phyloP scores from a whole-genome alignment of 2,329 filamentous ascomycete species.

The Fusarium sp. region DNA sequence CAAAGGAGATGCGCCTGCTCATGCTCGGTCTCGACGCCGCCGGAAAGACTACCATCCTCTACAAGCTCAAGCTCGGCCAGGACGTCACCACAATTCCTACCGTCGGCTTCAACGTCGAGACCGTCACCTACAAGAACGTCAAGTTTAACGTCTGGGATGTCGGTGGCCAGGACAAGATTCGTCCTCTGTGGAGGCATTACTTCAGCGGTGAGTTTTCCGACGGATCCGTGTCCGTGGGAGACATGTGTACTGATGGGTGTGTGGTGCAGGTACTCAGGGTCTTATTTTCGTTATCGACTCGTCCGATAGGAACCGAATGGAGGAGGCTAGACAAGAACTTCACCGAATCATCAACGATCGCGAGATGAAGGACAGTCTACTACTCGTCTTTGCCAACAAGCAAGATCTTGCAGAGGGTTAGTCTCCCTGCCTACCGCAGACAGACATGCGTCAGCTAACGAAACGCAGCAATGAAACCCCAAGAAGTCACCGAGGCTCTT shows the following conservation, averaged over 20 bases:
- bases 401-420: constrained; percentile 89
- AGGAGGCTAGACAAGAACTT: constrained; percentile 92
- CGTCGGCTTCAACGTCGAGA: constrained; percentile 99
- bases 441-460: background rate
- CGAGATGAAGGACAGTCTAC: constrained; percentile 95
- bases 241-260: constrained; percentile 5
- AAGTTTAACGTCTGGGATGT: constrained; percentile 99
- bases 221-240: background rate
- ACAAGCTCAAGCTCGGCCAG: constrained; percentile 98
- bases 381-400: constrained; percentile 99
- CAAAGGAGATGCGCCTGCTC: constrained; percentile 97
- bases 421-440: background rate
- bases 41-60: constrained; percentile 98
- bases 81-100: constrained; percentile 98
- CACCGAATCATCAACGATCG: constrained; percentile 98
- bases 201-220: constrained; percentile 74
- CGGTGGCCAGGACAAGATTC: constrained; percentile 98
- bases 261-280: constrained; percentile 84
- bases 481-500: constrained; percentile 83
- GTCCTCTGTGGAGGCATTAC: constrained; percentile 97
- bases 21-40: constrained; percentile 98
- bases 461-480: constrained; percentile 78
- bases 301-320: constrained; percentile 89
- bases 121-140: constrained; percentile 98
- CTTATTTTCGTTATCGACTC: constrained; percentile 99